Conservation (phyloP, 2,329 filamentous ascomycete species). For the Aurifilum marmelostoma region DNA sequence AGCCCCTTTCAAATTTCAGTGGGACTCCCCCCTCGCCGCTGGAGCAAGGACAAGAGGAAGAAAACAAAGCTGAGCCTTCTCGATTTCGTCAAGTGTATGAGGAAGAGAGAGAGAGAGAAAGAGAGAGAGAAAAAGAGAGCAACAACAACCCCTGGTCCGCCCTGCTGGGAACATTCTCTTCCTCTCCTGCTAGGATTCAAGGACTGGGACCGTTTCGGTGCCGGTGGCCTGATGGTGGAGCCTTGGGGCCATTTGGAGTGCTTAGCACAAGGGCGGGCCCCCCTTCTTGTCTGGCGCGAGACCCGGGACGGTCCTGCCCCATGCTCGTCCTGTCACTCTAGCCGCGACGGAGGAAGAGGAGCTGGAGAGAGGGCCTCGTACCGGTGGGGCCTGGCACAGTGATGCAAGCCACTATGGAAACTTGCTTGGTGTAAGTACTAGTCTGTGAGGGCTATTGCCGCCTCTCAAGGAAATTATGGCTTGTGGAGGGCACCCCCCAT, state of each 20-base stretch:
- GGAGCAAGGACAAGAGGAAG: background rate
- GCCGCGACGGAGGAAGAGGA: constrained; percentile 20
- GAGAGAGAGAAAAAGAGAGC: too few relatives aligned
- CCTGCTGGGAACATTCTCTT: too few relatives aligned
- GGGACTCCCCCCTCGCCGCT: background rate
- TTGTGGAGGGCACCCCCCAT: constrained; percentile 12
- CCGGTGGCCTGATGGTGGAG: background rate
- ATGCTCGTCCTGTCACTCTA: constrained; percentile 20
- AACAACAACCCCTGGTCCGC: constrained; percentile 2
- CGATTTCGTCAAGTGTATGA: constrained; percentile 6
- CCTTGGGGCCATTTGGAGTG: background rate
- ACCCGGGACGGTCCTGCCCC: background rate
- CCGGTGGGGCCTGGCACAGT: background rate
- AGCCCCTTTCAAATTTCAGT: background rate
- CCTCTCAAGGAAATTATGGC: background rate
- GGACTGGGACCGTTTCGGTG: too few relatives aligned
- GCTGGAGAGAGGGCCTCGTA: too few relatives aligned
- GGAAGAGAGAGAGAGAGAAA: background rate
- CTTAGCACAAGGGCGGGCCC: background rate
- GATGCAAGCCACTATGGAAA: background rate
- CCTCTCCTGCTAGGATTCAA: too few relatives aligned
- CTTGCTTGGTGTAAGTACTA: background rate
- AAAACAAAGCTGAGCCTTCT: background rate
- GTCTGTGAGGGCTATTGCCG: background rate
- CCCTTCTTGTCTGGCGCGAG: constrained; percentile 2